These are phyloP conservation scores for Schizophyllum commune DNA, from an alignment of 1,284 basidiomycete species.

Conservation along the genomic window DNA sequence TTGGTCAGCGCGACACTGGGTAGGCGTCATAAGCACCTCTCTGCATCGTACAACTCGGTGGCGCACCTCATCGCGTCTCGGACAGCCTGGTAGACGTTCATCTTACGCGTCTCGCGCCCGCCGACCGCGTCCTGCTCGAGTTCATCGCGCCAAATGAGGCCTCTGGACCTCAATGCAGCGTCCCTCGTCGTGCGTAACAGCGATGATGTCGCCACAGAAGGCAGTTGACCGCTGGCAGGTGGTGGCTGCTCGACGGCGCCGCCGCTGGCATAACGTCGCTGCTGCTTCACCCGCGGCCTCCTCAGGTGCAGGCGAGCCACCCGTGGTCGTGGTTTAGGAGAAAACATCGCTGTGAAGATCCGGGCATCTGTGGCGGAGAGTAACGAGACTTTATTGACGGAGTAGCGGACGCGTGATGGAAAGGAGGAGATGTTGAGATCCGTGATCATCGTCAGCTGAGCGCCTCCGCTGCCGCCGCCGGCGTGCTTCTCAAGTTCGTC, in stretches of 20 bases:
- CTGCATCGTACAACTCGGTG: neutral
- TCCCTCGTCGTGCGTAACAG: conserved; percentile 59
- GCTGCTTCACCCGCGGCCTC: neutral
- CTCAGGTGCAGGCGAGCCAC: neutral
- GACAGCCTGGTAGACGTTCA: conserved; percentile 89
- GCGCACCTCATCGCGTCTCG: conserved; percentile 77
- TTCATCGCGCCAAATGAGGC: conserved; percentile 63
- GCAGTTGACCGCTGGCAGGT: conserved; percentile 66
- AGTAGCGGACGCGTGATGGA: neutral
- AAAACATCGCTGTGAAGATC: neutral
- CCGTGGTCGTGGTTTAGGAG: neutral
- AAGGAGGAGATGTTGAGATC: too few species aligned
- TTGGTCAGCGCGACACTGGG: conserved; percentile 74
- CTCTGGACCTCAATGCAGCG: conserved; percentile 62
- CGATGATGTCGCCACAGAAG: conserved; percentile 59
- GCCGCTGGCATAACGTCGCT: neutral
- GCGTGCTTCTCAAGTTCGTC: neutral
- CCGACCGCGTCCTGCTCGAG: conserved; percentile 32
- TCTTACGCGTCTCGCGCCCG: conserved; percentile 80
- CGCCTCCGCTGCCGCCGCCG: too few species aligned
- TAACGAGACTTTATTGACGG: neutral
- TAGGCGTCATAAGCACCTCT: conserved; percentile 1
- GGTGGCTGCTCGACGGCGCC: conserved; percentile 29
- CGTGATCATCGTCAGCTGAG: too few species aligned
- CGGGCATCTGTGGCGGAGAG: neutral